These are phyloP conservation scores for Tympanopsis confertula DNA, from an alignment of 2,329 filamentous ascomycete genomes.

Conservation along the genomic window DNA sequence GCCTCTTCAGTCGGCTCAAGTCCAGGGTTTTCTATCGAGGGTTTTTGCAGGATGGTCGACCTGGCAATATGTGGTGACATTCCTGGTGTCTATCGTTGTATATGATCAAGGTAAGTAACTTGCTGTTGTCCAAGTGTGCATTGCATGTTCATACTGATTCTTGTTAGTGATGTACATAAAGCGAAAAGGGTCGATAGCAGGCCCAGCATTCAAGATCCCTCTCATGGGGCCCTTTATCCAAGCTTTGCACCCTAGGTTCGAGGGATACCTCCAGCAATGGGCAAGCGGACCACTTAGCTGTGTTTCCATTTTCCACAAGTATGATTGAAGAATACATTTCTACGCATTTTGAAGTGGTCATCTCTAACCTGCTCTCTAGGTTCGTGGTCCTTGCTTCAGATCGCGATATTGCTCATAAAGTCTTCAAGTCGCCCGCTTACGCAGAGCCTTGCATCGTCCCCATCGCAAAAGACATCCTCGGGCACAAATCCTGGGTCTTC, in stretches of 20 bases:
- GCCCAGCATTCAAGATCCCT: conserved; percentile 65
- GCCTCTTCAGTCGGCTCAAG: too few relatives aligned
- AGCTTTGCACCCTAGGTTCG: conserved; percentile 83
- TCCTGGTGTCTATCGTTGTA: not conserved
- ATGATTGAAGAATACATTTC: too few relatives aligned
- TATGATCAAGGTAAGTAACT: not conserved
- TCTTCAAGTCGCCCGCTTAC: conserved; percentile 85
- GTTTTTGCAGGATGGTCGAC: not conserved
- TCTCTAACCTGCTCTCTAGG: too few relatives aligned
- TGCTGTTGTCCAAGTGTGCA: too few relatives aligned
- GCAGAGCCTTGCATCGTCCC: conserved; percentile 97
- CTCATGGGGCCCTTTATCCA: conserved; percentile 94
- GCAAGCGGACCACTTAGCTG: conserved; percentile 82
- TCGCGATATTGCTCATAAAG: conserved; percentile 88
- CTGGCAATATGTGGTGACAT: not conserved
- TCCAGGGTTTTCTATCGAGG: not conserved
- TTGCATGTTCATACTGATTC: too few relatives aligned
- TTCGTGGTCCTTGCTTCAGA: conserved; percentile 95
- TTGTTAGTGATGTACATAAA: conserved; percentile 62
- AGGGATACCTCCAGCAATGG: conserved; percentile 88
- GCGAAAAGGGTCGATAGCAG: conserved; percentile 66
- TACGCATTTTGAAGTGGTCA: too few relatives aligned
- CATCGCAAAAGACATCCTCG: conserved; percentile 82
- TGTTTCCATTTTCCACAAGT: conserved; percentile 99
- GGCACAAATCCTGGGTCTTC: conserved; percentile 91